Percentiles rank a stretch among this genome's conserved stretches.
Conservation (phyloP, 345 rosid species). For the Barbarea vulgaris region DNA sequence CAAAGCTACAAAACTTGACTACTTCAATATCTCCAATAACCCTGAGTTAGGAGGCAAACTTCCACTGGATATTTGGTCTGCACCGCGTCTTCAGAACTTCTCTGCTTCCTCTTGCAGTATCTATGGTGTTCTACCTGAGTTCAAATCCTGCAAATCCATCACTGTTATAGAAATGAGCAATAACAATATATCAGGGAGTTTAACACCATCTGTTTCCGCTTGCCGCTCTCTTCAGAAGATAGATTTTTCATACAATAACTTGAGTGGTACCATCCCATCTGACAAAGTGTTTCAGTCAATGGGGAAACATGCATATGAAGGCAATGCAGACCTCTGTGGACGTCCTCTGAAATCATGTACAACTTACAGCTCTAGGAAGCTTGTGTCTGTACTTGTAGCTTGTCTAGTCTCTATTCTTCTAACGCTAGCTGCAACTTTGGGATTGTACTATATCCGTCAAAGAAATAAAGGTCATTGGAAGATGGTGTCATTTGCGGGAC, state of each 20-base stretch:
- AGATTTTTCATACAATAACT: conserved; percentile 64
- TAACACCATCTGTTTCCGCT: conserved; percentile 58
- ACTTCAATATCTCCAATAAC: conserved; percentile 76
- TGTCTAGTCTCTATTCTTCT: conserved; percentile 49
- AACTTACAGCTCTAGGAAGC: conserved; percentile 60
- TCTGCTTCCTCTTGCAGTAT: conserved; percentile 74
- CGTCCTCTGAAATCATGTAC: conserved; percentile 66
- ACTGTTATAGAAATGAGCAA: conserved; percentile 62
- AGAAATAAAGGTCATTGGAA: conserved; percentile 71
- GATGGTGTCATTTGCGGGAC: conserved; percentile 72
- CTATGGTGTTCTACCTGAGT: conserved; percentile 63
- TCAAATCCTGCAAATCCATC: conserved; percentile 62
- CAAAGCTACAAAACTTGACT: conserved; percentile 66
- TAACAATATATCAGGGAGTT: conserved; percentile 58
- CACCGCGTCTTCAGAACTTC: conserved; percentile 70
- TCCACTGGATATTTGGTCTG: conserved; percentile 64
- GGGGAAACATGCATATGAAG: conserved; percentile 64
- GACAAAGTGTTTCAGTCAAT: conserved; percentile 55
- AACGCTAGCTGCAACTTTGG: conserved; percentile 53
- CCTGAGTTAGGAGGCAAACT: conserved; percentile 64
- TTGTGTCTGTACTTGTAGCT: conserved; percentile 55
- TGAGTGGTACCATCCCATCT: conserved; percentile 73
- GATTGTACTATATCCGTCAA: conserved; percentile 51
- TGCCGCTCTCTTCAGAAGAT: conserved; percentile 59
- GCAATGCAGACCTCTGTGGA: conserved; percentile 80